Evolutionary conservation across 1,139 yeast species (phyloP), one percentile per base, ranked within the genome.

Genomic region (Kodamaea plutei): DNA sequence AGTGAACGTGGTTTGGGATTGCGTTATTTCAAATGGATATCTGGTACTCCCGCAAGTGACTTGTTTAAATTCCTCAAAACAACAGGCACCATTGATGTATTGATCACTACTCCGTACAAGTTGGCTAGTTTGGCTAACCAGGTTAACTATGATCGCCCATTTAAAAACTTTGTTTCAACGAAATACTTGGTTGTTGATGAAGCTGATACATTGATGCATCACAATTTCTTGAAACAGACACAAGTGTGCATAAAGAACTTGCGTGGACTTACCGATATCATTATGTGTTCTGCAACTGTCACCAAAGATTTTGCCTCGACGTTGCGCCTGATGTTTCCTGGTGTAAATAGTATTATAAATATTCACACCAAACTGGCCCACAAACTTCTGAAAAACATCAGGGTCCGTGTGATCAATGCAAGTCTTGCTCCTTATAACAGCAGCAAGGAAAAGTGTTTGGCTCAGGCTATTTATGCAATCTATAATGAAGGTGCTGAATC

Each of bases 141-240:
- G 25, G 57, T 60, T 20, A 64, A 64, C 44, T 48, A 68, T 9
- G 60, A 64, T 27, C 58, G 69, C 19, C 79, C 83, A 0, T 76
- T 67, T 43, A 58, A 65, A 23, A 51, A 64, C 8, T 58, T 77
- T 31, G 56, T 61, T 5, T 59, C 60, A 21, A 73, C 77, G 1
- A 68, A 72, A 17, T 81, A 73, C 45, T 66, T 84, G 34, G 89
- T 84, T 3, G 73, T 84, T n/a, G 98, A 91, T 54, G 98, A 91
- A 55, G 97, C 98, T 0, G 98, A 91, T 55, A 84, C 96, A 0
- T 62, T 91, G 33, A 72, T 91, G 78, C 96, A 89, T 49, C 73
- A 76, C 33, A 82, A 95, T 0, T 89, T 91, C 73, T 60, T 79
- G 10, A 73, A 73, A 21, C 80, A 79, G 36, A 85, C 96, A 1